Base-by-base conservation (phyloP, 257 asterid genomes). In the Lantana camara region DNA sequence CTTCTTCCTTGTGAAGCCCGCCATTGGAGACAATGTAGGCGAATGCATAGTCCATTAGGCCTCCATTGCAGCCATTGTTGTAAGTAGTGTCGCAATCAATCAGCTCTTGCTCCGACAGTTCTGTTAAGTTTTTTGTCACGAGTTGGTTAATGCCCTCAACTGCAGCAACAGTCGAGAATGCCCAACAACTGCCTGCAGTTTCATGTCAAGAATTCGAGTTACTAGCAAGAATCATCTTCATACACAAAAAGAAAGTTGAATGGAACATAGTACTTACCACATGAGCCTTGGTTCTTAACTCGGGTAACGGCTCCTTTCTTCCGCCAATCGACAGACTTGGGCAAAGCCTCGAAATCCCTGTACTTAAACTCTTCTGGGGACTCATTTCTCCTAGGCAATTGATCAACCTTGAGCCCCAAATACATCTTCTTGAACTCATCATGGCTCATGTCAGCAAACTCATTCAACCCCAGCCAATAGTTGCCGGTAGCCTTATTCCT, bases 101-200 rank as follows among this genome's bases (percentile, higher is more conserved):
- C 60, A 87, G 85, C 64, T 84, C 86, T 57, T 87, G 95, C 60
- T 87, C 95, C 0, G 95, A 87, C 48, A 87, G 57, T 24, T 80
- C 84, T 0, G 90, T 82, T 30, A 87, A 71, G 66, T 87, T 85
- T 45, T 92, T 90, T 0, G 90, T 82, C 46, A 75, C 85, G 4
- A 87, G 84, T 51, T 82, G 88, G 82, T 87, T 84, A 44, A 87
- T 87, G 59, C 95, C 92, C 64, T 87, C 95, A 0, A 87, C 92
- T 16, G 92, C 89, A 60, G 90, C 92, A 48, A 87, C 88, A 0
- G 95, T 87, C 35, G 95, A 84, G 67, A 87, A 87, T 12, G 95
- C 95, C 95, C 95, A 87, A 51, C 95, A 87, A 70, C 95, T 87
- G 24, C 95, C 95, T 87, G 80, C 73, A 64, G 32, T 14, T 49